Evolutionary conservation across 2,329 filamentous ascomycete species (phyloP), one percentile per base, ranked within the genome.

Genomic region (Cladosporium sp.): DNA sequence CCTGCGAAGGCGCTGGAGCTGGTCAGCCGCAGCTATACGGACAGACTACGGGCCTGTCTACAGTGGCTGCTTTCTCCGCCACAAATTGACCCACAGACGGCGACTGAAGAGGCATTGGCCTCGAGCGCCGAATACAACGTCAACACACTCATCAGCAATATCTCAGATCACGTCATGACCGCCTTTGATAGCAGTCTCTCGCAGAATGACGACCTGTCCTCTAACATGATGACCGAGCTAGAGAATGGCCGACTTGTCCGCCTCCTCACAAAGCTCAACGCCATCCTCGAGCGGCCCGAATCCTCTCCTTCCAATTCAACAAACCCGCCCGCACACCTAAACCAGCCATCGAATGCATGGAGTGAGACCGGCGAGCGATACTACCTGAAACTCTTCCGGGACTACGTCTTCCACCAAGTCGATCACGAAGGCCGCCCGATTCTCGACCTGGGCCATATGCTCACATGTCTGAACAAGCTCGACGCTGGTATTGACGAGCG

Each of bases 321-420:
- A 21, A 71, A 66, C 46, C 70, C 74, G 1, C 63, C 76, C 5
- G 67, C 71, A 13, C 72, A 76, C 13, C 68, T 74, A 13, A 76
- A 76, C 61, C 72, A 76, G 63, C 70, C 73, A 23, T 74, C 73
- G 6, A 66, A 70, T 16, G 69, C 75, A 3, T 99, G 95, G 94
- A 91, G 92, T 5, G 94, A 98, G 77, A 95, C 91, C 57, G 94
- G 94, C 28, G 92, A 97, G 73, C 88, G 93, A 30, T 98, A 97
- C 76, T 91, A 92, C 75, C 83, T 99, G 69, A 97, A 97, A 79
- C 85, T 99, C 10, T 98, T 98, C 82, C 88, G 95, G 58, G 95
- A 99, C 79, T 98, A 96, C 73, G 92, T 97, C 48, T 99, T 98
- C 79, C 95, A 99, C 77, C 93, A 96, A 74, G 93, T 97, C 14